These are phyloP conservation scores for Arthrobotrys megalospora DNA, from an alignment of 2,329 filamentous ascomycete genomes.

Conservation along the genomic window DNA sequence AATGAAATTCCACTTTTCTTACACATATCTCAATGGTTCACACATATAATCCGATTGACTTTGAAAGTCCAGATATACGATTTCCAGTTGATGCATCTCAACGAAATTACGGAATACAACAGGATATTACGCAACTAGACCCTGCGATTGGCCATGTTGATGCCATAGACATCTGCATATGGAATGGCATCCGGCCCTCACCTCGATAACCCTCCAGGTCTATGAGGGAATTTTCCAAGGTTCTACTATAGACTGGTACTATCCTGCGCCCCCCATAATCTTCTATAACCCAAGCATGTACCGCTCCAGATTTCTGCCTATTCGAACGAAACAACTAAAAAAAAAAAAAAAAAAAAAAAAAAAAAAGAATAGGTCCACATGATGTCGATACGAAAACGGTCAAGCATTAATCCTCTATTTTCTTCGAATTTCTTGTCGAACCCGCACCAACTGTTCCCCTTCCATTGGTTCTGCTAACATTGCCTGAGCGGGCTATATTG, in stretches of 20 bases:
- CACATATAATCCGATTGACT: constrained; percentile 8
- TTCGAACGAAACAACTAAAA: constrained; percentile 30
- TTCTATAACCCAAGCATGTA: not conserved
- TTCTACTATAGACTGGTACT: constrained; percentile 6
- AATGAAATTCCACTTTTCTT: constrained; percentile 24
- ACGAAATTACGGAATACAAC: constrained; percentile 20
- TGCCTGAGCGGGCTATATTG: constrained; percentile 43
- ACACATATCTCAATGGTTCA: not conserved
- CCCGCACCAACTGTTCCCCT: constrained; percentile 53
- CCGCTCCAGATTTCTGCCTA: constrained; percentile 49
- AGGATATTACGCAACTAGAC: constrained; percentile 37
- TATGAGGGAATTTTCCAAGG: constrained; percentile 60
- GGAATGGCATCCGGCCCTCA: constrained; percentile 41
- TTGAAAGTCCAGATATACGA: not conserved
- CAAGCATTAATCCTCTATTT: constrained; percentile 45
- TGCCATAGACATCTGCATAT: constrained; percentile 38
- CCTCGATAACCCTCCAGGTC: constrained; percentile 31
- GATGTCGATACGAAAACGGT: constrained; percentile 54
- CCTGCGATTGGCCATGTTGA: constrained; percentile 30
- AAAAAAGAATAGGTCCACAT: constrained; percentile 48
- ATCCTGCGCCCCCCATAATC: not conserved
- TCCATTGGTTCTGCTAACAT: constrained; percentile 57
- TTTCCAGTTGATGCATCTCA: constrained; percentile 10
- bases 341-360: constrained; percentile 24
- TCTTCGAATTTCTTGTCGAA: not conserved